A percentile compares a stretch with the other conserved stretches of the same genome.
phyloP scores from a whole-genome alignment of 352 stramenopile genomes.

The Globisporangium cylindrosporum region DNA sequence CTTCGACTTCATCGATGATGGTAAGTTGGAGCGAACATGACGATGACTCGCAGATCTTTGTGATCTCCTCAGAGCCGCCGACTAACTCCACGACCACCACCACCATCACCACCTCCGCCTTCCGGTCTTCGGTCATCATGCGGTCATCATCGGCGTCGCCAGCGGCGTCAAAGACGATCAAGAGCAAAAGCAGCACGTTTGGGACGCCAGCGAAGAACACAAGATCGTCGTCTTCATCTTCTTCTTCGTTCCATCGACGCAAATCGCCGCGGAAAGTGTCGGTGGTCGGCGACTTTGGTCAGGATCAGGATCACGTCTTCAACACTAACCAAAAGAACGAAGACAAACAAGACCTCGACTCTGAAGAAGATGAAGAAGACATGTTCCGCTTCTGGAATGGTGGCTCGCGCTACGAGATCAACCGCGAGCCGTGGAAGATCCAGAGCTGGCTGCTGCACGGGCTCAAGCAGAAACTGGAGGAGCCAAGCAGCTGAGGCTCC shows the following conservation, averaged over 20 bases:
- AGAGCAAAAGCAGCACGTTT: neutral
- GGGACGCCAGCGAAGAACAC: neutral
- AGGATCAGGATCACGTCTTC: neutral
- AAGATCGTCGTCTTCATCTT: neutral
- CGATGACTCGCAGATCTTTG: constrained; percentile 1
- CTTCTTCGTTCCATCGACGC: constrained; percentile 8
- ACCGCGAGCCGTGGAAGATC: constrained; percentile 45
- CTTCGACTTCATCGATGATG: neutral
- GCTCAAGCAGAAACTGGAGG: constrained; percentile 28
- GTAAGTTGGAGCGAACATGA: neutral
- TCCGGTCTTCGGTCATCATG: neutral
- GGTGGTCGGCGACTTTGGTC: neutral
- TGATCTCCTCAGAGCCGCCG: neutral
- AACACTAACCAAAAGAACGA: neutral
- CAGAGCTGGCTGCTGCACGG: constrained; percentile 40
- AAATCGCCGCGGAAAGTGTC: constrained; percentile 7
- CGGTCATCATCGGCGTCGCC: neutral
- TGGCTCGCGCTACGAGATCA: constrained; percentile 34
- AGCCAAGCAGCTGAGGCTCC: constrained; percentile 7
- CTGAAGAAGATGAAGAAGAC: neutral
- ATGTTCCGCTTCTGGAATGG: constrained; percentile 17
- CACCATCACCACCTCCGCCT: neutral
- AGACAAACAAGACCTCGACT: neutral
- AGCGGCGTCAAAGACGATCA: neutral
- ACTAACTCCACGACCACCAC: neutral